Evolutionary conservation across 192 early-diverging fungal genomes (phyloP).

Genomic region (Paraglomus brasilianum): DNA sequence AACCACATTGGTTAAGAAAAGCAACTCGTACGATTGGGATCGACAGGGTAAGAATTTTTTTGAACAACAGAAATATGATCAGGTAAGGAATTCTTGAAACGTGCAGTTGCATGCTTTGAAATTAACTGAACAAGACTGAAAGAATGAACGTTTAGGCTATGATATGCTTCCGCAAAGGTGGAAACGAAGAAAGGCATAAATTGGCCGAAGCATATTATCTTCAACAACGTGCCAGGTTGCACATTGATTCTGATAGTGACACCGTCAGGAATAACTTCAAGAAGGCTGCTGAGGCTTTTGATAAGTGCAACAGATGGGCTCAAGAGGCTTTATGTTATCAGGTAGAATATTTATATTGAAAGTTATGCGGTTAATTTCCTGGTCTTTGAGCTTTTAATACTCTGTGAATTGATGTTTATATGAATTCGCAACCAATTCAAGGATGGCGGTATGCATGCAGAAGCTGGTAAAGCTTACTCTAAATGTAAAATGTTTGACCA

Average conservation of each 20-base stretch:
- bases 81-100: not conserved
- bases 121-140: slow-evolving; percentile 4
- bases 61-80: not conserved
- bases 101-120: not conserved
- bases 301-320: not conserved
- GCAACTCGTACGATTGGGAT: not conserved
- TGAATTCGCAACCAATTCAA: no score
- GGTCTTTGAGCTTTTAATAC: no score
- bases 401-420: no score
- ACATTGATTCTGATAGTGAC: slow-evolving; percentile 1
- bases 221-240: not conserved
- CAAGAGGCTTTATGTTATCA: slow-evolving; percentile 19
- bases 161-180: slow-evolving; percentile 3
- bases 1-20: not conserved
- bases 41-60: not conserved
- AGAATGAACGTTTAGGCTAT: not conserved
- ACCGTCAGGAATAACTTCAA: slow-evolving; percentile 1
- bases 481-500: slow-evolving; percentile 2
- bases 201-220: slow-evolving; percentile 11
- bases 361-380: no score
- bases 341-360: no score
- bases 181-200: not conserved
- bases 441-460: slow-evolving; percentile 10
- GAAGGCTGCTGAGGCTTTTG: not conserved
- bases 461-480: slow-evolving; percentile 4